phyloP scores from a whole-genome alignment of 1,284 basidiomycete genomes.

The Cutaneotrichosporon sp. region DNA sequence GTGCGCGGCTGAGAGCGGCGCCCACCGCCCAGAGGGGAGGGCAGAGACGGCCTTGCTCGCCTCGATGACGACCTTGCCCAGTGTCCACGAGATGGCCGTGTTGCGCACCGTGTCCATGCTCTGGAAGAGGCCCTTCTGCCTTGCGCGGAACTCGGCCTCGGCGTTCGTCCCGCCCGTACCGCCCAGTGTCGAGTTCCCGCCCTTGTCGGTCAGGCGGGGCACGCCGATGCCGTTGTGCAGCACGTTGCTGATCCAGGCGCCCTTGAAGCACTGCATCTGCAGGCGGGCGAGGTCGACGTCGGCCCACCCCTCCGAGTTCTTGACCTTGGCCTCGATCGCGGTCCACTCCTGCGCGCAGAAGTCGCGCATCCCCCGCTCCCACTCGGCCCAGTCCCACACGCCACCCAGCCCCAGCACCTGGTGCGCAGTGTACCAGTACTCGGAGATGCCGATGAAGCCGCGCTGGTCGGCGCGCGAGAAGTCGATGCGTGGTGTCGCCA shows the following conservation, averaged over 20 bases:
- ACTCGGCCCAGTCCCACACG: slow-evolving; percentile 92
- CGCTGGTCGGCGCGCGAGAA: slow-evolving; percentile 70
- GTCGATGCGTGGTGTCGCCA: slow-evolving; percentile 81
- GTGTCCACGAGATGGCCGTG: slow-evolving; percentile 94
- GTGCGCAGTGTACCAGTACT: slow-evolving; percentile 96
- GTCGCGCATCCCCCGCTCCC: slow-evolving; percentile 84
- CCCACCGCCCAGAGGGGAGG: neutral
- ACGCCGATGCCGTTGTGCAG: slow-evolving; percentile 95
- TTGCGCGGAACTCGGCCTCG: slow-evolving; percentile 70
- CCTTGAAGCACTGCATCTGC: slow-evolving; percentile 99
- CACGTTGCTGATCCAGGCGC: slow-evolving; percentile 96
- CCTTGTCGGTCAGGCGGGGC: slow-evolving; percentile 83
- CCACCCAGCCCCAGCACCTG: slow-evolving; percentile 92
- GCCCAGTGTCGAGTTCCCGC: slow-evolving; percentile 62
- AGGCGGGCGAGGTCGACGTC: slow-evolving; percentile 78
- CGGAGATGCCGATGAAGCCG: slow-evolving; percentile 95
- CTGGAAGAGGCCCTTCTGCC: slow-evolving; percentile 83
- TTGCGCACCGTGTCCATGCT: slow-evolving; percentile 87
- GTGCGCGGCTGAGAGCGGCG: neutral
- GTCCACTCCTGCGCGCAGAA: slow-evolving; percentile 84
- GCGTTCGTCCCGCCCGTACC: slow-evolving; percentile 58
- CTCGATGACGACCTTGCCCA: slow-evolving; percentile 97
- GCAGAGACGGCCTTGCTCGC: slow-evolving; percentile 68
- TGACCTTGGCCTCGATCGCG: slow-evolving; percentile 70
- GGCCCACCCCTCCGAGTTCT: slow-evolving; percentile 62